Conservation (phyloP, 2,329 filamentous ascomycete species). For the Falciphora oryzae region DNA sequence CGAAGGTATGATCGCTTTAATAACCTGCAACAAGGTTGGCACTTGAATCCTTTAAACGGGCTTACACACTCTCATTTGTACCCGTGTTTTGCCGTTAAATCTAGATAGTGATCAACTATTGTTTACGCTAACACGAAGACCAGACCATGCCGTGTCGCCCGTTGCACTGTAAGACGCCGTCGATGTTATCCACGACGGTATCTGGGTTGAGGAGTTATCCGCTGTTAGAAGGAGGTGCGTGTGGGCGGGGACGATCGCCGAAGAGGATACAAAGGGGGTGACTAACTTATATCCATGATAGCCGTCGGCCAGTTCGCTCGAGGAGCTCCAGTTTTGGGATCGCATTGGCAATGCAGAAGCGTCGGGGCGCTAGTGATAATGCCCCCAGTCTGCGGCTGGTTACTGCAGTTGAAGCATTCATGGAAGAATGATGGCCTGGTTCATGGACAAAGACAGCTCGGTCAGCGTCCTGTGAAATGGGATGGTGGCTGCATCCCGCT, state of each 20-base stretch:
- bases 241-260: neutral
- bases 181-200: neutral
- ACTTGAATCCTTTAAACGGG: too few relatives aligned
- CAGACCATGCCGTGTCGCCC: neutral
- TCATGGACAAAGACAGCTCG: too few relatives aligned
- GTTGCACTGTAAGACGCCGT: constrained; percentile 1
- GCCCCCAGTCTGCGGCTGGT: neutral
- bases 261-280: neutral
- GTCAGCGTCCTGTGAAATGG: neutral
- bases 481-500: neutral
- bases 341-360: neutral
- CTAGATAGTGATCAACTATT: too few relatives aligned
- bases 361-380: neutral
- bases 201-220: neutral
- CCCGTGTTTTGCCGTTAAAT: too few relatives aligned
- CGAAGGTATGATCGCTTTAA: too few relatives aligned
- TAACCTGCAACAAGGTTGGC: too few relatives aligned
- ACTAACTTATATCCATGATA: constrained; percentile 3
- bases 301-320: neutral
- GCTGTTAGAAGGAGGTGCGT: neutral
- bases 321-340: constrained; percentile 1
- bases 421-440: neutral
- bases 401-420: constrained; percentile 4
- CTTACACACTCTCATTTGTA: too few relatives aligned
- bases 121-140: neutral